phyloP scores from a whole-genome alignment of 257 asterid genomes.

The Lavandula angustifolia region DNA sequence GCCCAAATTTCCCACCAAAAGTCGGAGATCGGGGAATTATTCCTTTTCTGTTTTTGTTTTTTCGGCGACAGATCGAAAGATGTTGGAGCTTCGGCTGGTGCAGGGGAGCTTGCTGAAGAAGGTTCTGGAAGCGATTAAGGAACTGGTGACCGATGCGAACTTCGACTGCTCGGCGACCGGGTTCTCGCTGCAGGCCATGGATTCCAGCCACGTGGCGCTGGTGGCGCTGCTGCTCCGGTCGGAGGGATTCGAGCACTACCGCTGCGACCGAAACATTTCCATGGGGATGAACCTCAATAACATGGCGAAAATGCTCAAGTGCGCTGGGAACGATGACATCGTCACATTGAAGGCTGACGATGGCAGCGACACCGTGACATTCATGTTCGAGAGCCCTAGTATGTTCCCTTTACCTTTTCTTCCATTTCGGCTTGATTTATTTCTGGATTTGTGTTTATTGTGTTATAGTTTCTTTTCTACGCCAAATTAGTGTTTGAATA shows the following conservation, averaged over 20 bases:
- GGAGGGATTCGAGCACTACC: slow-evolving; percentile 71
- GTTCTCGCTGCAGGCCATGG: slow-evolving; percentile 69
- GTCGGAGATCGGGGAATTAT: background rate
- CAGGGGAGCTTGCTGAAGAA: slow-evolving; percentile 64
- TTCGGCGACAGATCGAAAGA: background rate
- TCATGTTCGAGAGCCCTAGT: slow-evolving; percentile 74
- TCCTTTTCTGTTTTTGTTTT: background rate
- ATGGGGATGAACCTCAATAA: slow-evolving; percentile 66
- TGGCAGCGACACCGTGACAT: slow-evolving; percentile 62
- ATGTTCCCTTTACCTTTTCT: slow-evolving; percentile 9
- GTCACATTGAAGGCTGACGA: slow-evolving; percentile 67
- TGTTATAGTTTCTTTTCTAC: background rate
- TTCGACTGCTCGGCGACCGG: slow-evolving; percentile 69
- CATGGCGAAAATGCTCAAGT: slow-evolving; percentile 60
- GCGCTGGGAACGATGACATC: slow-evolving; percentile 67
- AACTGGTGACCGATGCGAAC: slow-evolving; percentile 62
- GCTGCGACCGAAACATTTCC: slow-evolving; percentile 64
- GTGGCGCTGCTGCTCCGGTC: slow-evolving; percentile 64
- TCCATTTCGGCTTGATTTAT: background rate
- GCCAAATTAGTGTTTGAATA: background rate
- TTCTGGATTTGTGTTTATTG: background rate
- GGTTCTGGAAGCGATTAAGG: slow-evolving; percentile 59
- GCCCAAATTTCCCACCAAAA: slow-evolving; percentile 32
- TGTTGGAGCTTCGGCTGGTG: slow-evolving; percentile 62
- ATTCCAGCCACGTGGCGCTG: slow-evolving; percentile 67